Evolutionary conservation across 1,139 yeast genomes (phyloP).

Genomic region (Blastobotrys proliferans): DNA sequence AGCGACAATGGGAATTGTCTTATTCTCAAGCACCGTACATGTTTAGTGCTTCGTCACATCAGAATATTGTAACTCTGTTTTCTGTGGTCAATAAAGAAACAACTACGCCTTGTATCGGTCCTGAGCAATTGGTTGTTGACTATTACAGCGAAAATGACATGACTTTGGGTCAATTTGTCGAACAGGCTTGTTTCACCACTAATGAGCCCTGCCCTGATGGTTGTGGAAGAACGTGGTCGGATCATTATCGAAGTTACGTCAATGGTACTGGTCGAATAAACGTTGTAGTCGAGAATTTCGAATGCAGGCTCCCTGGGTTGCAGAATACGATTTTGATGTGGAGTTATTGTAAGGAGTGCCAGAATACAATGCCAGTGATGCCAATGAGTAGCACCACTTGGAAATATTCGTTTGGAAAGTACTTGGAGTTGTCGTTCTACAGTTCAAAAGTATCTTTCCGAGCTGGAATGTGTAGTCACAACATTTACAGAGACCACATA

Average conservation of each 20-base stretch:
- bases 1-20: constrained; percentile 61
- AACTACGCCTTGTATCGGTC: constrained; percentile 91
- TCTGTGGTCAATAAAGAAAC: constrained; percentile 80
- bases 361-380: constrained; percentile 67
- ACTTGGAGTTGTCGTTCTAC: constrained; percentile 82
- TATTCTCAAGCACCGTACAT: constrained; percentile 47
- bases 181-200: constrained; percentile 70
- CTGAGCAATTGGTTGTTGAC: constrained; percentile 74
- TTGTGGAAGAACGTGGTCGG: constrained; percentile 67
- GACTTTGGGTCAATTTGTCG: constrained; percentile 84
- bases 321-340: constrained; percentile 78
- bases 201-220: constrained; percentile 68
- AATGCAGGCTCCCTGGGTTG: constrained; percentile 54
- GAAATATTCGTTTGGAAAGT: constrained; percentile 90
- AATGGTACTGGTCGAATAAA: constrained; percentile 85
- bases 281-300: constrained; percentile 61
- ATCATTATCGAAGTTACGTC: constrained; percentile 83
- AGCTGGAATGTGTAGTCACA: constrained; percentile 68
- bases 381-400: constrained; percentile 90
- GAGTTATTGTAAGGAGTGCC: constrained; percentile 86
- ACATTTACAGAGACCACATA: constrained; percentile 73
- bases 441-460: constrained; percentile 45
- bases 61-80: constrained; percentile 69
- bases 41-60: constrained; percentile 69
- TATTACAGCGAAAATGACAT: constrained; percentile 89